Base-by-base conservation (phyloP, 169 alveolate genomes). In the Plasmodium adleri region DNA sequence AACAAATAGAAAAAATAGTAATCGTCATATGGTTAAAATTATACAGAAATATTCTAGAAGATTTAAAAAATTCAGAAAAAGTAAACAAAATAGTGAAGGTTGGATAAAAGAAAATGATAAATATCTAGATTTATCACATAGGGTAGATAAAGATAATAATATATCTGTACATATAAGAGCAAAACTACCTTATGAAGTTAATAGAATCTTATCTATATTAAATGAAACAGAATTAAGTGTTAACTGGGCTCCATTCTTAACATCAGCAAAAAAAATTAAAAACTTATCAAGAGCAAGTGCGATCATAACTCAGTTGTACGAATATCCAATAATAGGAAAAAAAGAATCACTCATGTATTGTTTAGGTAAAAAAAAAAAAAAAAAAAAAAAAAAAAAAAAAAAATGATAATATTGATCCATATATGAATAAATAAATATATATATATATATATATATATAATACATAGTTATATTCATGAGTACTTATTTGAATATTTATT, bases 171-270 rank as follows among this genome's bases (percentile, higher is more conserved):
- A 93, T 52, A 90, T 93, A 7, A 80, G 95, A 20, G 95, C 91
- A 63, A 93, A 93, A 74, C 22, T 93, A 54, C 93, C 94, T 1
- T 88, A 91, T 54, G 90, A 68, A 39, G 76, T 93, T 58, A 88
- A 72, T 39, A 70, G 52, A 62, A 91, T 93, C 12, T 52, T 93
- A 47, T 72, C 94, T 5, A 93, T 93, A 39, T 9, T 93, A 13
- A 90, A 73, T 63, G 95, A 93, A 70, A 89, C 94, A 26, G 95
- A 93, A 52, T 20, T 93, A 72, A 90, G 93, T 43, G 88, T 86
- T 6, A 86, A 80, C 28, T 93, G 95, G 95, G 95, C 94, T 3
- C 95, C 95, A 13, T 89, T 89, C 32, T 80, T 93, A 67, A 90
- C 88, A 43, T 64, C 73, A n/a, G 93, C 95, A 6, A 71, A 73